Evolutionary conservation across 2,329 filamentous ascomycete species (phyloP).

Genomic region (Tricladium varicosporioides): DNA sequence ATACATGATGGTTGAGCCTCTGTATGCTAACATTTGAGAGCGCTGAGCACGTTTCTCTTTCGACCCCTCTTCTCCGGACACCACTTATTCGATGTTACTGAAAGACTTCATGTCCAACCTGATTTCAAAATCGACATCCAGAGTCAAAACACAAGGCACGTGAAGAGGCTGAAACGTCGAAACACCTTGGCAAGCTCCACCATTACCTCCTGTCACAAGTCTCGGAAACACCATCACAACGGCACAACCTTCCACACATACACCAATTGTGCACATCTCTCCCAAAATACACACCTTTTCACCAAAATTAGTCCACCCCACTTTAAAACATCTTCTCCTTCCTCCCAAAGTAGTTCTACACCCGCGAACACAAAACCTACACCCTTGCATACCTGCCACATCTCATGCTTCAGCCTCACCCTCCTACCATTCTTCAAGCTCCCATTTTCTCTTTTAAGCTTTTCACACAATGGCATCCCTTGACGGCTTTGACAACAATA

Average conservation of each 20-base stretch:
- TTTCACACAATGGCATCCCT: no score
- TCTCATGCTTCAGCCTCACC: background rate
- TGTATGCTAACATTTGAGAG: no score
- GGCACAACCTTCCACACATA: background rate
- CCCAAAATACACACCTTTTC: background rate
- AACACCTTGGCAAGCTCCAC: background rate
- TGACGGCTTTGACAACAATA: no score
- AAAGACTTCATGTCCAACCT: no score
- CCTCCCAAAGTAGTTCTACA: background rate
- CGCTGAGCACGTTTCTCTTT: no score
- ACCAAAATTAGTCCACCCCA: background rate
- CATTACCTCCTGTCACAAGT: background rate
- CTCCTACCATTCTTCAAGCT: no score
- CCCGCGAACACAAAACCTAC: background rate
- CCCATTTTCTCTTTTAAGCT: no score
- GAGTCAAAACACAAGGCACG: background rate
- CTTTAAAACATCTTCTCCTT: background rate
- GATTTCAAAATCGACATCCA: background rate
- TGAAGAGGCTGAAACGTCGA: background rate
- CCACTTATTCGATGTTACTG: no score
- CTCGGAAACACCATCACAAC: background rate
- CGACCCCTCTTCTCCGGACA: no score
- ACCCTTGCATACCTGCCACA: constrained; percentile 1
- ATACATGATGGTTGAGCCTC: no score
- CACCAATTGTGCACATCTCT: background rate